Evolutionary conservation across 495 filamentous ascomycete species (phyloP).

Genomic region (Podospora pseudopauciseta): DNA sequence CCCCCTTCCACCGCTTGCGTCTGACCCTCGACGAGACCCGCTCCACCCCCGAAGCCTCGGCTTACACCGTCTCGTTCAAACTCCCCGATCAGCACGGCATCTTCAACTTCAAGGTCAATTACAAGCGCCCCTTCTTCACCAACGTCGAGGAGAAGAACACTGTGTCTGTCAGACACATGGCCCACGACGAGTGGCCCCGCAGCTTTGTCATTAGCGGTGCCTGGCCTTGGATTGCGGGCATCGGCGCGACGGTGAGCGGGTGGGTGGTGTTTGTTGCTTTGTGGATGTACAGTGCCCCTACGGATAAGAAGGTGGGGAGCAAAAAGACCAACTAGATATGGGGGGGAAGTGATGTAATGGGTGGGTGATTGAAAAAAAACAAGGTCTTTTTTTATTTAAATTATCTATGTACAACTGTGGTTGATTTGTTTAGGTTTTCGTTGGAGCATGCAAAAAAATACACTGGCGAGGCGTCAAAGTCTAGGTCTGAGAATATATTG

Average conservation of each 20-base stretch:
- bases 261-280: constrained; percentile 81
- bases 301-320: constrained; percentile 27
- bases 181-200: constrained; percentile 92
- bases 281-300: constrained; percentile 81
- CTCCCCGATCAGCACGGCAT: constrained; percentile 96
- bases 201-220: constrained; percentile 85
- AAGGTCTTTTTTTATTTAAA: neutral
- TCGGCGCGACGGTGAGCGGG: constrained; percentile 75
- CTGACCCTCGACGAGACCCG: constrained; percentile 52
- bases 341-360: neutral
- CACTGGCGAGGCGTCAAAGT: neutral
- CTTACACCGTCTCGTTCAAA: constrained; percentile 72
- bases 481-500: neutral
- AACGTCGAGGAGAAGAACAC: constrained; percentile 91
- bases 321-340: constrained; percentile 57
- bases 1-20: constrained; percentile 89
- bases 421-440: neutral
- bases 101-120: constrained; percentile 94
- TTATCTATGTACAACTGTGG: constrained; percentile 6
- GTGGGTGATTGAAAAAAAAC: constrained; percentile 5
- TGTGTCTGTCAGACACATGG: constrained; percentile 91
- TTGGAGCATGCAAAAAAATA: neutral
- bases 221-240: constrained; percentile 93
- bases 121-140: constrained; percentile 88
- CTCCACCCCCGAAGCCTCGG: constrained; percentile 62